These are phyloP conservation scores for Dillenia turbinata DNA, from an alignment of 164 flowering plant species.

Conservation along the genomic window DNA sequence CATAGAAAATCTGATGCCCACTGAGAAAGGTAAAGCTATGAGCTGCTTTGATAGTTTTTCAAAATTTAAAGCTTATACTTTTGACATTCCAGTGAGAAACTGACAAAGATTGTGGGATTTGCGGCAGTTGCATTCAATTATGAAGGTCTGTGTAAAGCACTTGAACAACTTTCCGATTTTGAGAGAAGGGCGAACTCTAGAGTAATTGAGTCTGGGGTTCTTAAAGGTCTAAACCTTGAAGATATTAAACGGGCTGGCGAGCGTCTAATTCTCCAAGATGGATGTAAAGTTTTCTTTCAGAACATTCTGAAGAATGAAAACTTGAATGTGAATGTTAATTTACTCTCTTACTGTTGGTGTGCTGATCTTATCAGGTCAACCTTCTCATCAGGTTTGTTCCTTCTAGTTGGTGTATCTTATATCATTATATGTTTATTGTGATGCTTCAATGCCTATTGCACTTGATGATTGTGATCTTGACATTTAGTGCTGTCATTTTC, in stretches of 20 bases:
- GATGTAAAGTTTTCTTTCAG: conserved; percentile 63
- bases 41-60: not conserved
- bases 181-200: conserved; percentile 75
- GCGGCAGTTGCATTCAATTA: conserved; percentile 54
- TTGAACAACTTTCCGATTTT: conserved; percentile 68
- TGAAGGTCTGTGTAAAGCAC: conserved; percentile 52
- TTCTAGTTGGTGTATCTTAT: not conserved
- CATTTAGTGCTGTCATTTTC: too few relatives aligned
- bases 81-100: not conserved
- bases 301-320: conserved; percentile 41
- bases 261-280: conserved; percentile 68
- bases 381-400: conserved; percentile 69
- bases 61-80: not conserved
- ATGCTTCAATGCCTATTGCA: too few relatives aligned
- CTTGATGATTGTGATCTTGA: too few relatives aligned
- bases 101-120: conserved; percentile 10
- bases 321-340: conserved; percentile 50
- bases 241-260: conserved; percentile 80
- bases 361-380: conserved; percentile 83
- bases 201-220: conserved; percentile 72
- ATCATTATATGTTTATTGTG: too few relatives aligned
- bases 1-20: conserved; percentile 59
- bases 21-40: conserved; percentile 42
- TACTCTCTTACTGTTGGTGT: conserved; percentile 95
- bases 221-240: conserved; percentile 75